Evolutionary conservation across 495 filamentous ascomycete genomes (phyloP), one percentile per base, ranked within the genome.

Genomic region (Thermothielavioides terrestris): DNA sequence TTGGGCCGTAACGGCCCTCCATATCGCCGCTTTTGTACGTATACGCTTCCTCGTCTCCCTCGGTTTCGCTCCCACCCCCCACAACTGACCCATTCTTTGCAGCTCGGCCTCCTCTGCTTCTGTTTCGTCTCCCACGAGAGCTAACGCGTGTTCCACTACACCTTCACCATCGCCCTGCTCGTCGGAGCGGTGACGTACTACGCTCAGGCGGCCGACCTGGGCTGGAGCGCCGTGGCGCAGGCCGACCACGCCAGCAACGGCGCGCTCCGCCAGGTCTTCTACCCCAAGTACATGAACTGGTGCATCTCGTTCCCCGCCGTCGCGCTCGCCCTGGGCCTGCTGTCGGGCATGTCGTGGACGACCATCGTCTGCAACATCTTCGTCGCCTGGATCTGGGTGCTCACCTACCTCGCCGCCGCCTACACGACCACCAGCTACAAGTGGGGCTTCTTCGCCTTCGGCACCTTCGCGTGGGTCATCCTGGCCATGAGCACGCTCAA

Each of bases 91-190:
- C 6, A 2, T 11, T 3, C 40, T 1, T 15, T 17, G 49, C 25
- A 61, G 59, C 31, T 75, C n/a, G 50, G 31, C 55, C 52, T 70
- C 56, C 65, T 54, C 42, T 64, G 49, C 38, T 58, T 66, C n/a
- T 60, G 62, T 34, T 70, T 66, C 54, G 44, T 58, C 2, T 68
- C 74, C 42, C 60, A 61, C 12, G 49, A 56, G n/a, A 69, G 72
- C 21, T 73, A 77, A 60, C 67, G 64, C 53, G 65, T 78, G 58
- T 78, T 77, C 64, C 75, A 78, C 61, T 76, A 76, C 52, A 58
- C 76, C 46, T 78, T 74, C 61, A 70, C 62, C 44, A 61, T 77
- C 40, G 67, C 71, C 34, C 62, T 63, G 42, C 65, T 77, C 17
- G 64, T 68, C 50, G 75, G 73, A 35, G 52, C 67, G 27, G 67